A percentile compares a stretch with the other conserved stretches of the same genome.
Conservation (phyloP, 2,329 filamentous ascomycete genomes). For the Xylariaceae sp. region DNA sequence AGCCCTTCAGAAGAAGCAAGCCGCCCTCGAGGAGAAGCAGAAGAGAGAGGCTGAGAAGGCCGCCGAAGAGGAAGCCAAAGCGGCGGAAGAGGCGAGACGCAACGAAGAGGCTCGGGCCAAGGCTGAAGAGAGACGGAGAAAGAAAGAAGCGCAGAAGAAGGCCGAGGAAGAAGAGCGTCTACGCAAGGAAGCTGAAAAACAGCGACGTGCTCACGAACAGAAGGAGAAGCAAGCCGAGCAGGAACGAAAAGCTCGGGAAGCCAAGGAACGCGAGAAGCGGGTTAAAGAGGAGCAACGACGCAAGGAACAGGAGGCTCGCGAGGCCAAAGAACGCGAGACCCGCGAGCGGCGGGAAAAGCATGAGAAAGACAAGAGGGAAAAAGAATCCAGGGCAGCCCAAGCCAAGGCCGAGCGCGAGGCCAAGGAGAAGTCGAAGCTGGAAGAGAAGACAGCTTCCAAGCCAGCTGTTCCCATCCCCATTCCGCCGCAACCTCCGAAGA, state of each 20-base stretch:
- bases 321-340: conserved; percentile 64
- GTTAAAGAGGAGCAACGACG: conserved; percentile 77
- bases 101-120: conserved; percentile 75
- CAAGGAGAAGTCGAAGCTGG: conserved; percentile 44
- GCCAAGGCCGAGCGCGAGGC: conserved; percentile 45
- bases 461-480: conserved; percentile 36
- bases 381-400: conserved; percentile 43
- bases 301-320: conserved; percentile 72
- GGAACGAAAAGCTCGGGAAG: conserved; percentile 78
- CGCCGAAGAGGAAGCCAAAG: conserved; percentile 74
- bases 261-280: conserved; percentile 78
- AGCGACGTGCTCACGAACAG: conserved; percentile 75
- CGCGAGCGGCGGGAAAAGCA: conserved; percentile 54
- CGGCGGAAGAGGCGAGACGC: conserved; percentile 72
- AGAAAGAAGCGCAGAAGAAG: conserved; percentile 85
- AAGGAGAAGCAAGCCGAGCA: conserved; percentile 79
- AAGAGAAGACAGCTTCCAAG: conserved; percentile 42
- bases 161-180: conserved; percentile 84
- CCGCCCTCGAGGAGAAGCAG: conserved; percentile 85
- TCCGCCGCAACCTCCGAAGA: conserved; percentile 41
- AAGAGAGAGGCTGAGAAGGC: conserved; percentile 84
- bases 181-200: conserved; percentile 80
- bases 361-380: conserved; percentile 56
- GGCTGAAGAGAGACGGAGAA: conserved; percentile 86
- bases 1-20: conserved; percentile 81